phyloP scores from a whole-genome alignment of 257 asterid species.

The Fraxinus quadrangulata region DNA sequence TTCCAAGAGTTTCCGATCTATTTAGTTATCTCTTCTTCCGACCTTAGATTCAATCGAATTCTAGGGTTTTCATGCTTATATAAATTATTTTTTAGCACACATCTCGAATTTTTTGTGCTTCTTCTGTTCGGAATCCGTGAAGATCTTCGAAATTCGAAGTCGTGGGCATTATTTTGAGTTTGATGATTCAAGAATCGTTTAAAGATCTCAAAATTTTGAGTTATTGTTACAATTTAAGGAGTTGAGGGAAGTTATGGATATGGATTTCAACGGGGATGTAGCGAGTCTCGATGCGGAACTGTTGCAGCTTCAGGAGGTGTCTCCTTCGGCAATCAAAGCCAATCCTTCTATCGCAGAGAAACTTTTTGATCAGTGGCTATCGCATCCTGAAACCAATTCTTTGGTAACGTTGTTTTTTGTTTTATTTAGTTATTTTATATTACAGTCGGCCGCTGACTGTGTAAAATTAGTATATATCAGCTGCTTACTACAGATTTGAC shows the following conservation, averaged over 20 bases:
- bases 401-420: slow-evolving; percentile 50
- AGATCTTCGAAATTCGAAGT: slow-evolving; percentile 30
- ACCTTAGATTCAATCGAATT: slow-evolving; percentile 28
- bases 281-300: slow-evolving; percentile 83
- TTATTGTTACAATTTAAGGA: slow-evolving; percentile 21
- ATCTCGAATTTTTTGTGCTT: slow-evolving; percentile 24
- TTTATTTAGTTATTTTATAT: neutral
- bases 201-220: slow-evolving; percentile 37
- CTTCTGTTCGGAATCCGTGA: slow-evolving; percentile 33
- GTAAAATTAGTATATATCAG: slow-evolving; percentile 7
- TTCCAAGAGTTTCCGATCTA: slow-evolving; percentile 40
- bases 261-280: slow-evolving; percentile 83
- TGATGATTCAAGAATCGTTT: slow-evolving; percentile 42
- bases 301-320: slow-evolving; percentile 89
- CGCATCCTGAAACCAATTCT: slow-evolving; percentile 77
- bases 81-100: neutral
- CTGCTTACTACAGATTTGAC: neutral
- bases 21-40: slow-evolving; percentile 29
- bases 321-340: slow-evolving; percentile 82
- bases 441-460: neutral
- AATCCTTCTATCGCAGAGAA: slow-evolving; percentile 83
- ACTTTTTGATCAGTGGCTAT: slow-evolving; percentile 94
- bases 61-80: slow-evolving; percentile 21
- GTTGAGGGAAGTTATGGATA: slow-evolving; percentile 53
- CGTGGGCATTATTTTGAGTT: slow-evolving; percentile 25